Evolutionary conservation across 352 stramenopile genomes (phyloP), one percentile per base, ranked within the genome.

Genomic region (Globisporangium irregulare): DNA sequence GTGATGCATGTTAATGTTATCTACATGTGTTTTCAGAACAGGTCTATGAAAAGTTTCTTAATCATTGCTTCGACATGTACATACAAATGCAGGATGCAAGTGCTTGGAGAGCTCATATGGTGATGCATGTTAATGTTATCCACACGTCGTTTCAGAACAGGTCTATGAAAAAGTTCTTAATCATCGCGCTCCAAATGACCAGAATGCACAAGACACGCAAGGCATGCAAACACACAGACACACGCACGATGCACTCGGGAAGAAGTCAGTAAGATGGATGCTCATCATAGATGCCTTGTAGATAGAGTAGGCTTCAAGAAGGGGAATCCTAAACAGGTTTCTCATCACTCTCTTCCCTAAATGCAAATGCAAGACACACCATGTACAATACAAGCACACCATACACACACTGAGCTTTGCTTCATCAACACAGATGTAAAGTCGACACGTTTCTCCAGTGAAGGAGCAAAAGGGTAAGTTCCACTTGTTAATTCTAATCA

Each of bases 391-490:
- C 43, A 51, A 7, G 18, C 34, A 73, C 58, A 69, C 53, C 14
- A 81, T 32, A 69, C 24, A 72, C 9, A 74, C 7, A 75, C 59
- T 69, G 41, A 22, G 46, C 62, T 71, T 87, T 84, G 80, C 84
- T 84, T 94, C 86, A 94, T 91, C 90, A 94, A 94, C 86, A 94
- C 86, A 94, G 86, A 86, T 94, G 86, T 94, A 86, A 70, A 18
- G 72, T 94, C 86, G 75, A 94, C 86, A 94, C 32, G 62, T 78
- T 93, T 89, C 75, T 84, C 81, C 80, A 67, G 64, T 65, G 65
- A 80, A 77, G 78, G 81, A 89, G 72, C 78, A 91, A 93, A 94
- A 89, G 85, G 87, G 85, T 91, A 83, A 90, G 66, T 77, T 90
- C 83, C 76, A 75, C 72, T 81, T 75, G 68, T 87, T 69, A 86